These are phyloP conservation scores for Salix arbutifolia DNA, from an alignment of 345 rosid genomes.

Conservation along the genomic window DNA sequence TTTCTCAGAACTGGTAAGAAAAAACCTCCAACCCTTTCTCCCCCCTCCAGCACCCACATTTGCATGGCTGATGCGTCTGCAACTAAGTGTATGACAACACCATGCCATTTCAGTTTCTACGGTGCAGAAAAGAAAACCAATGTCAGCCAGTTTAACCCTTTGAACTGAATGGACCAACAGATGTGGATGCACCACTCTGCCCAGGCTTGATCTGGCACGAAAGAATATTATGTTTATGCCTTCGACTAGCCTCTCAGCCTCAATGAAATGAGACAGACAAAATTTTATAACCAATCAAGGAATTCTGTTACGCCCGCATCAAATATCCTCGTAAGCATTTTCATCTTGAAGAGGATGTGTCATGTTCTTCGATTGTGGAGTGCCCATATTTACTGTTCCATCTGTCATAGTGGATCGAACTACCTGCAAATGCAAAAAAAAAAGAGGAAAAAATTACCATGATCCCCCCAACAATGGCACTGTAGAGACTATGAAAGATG, in stretches of 20 bases:
- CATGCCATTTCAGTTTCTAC: neutral
- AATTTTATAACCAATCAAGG: neutral
- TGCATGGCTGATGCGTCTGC: neutral
- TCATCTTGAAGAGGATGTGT: slow-evolving; percentile 38
- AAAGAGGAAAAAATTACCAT: neutral
- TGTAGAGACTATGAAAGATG: neutral
- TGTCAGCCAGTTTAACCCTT: neutral
- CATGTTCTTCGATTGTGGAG: slow-evolving; percentile 32
- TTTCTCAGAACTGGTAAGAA: too few species aligned
- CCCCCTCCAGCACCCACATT: neutral
- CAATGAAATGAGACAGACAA: too few species aligned
- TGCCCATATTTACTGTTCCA: slow-evolving; percentile 40
- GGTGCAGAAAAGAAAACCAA: neutral
- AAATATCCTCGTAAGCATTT: slow-evolving; percentile 40
- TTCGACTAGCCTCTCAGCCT: neutral
- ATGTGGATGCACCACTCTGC: neutral
- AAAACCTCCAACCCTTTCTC: neutral
- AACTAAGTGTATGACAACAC: neutral
- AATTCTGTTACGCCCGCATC: slow-evolving; percentile 7
- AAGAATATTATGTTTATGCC: neutral
- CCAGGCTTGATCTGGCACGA: neutral
- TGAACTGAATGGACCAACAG: neutral
- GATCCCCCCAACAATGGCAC: neutral
- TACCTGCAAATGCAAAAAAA: slow-evolving; percentile 33
- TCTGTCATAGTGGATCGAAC: slow-evolving; percentile 59